phyloP scores from a whole-genome alignment of 257 asterid species.

The Ballota nigra region DNA sequence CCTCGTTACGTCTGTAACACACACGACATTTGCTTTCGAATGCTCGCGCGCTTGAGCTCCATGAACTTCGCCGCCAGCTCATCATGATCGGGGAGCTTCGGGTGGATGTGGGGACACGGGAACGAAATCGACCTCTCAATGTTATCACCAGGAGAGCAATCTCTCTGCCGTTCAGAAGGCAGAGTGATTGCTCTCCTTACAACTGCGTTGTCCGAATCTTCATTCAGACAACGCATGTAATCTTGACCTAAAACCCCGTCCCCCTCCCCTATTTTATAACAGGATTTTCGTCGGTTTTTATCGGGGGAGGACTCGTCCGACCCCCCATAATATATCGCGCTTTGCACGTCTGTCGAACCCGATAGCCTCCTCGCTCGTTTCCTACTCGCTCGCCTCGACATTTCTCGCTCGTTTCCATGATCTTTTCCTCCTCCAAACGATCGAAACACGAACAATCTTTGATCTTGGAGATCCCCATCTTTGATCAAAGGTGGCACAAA shows the following conservation, averaged over 20 bases:
- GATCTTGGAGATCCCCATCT: conserved; percentile 44
- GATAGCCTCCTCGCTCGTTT: conserved; percentile 34
- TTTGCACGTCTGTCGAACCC: conserved; percentile 28
- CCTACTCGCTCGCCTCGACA: conserved; percentile 10
- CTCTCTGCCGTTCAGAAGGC: conserved; percentile 44
- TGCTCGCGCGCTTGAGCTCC: conserved; percentile 57
- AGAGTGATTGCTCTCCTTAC: conserved; percentile 40
- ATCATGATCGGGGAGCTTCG: conserved; percentile 88
- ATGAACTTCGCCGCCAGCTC: conserved; percentile 63
- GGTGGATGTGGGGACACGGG: conserved; percentile 66
- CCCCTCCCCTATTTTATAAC: not conserved
- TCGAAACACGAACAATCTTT: conserved; percentile 65
- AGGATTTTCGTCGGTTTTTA: not conserved
- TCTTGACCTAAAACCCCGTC: not conserved
- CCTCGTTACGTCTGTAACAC: not conserved
- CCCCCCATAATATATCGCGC: conserved; percentile 43
- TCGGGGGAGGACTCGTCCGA: conserved; percentile 19
- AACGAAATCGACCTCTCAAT: conserved; percentile 47
- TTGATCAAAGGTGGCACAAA: conserved; percentile 39
- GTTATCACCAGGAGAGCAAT: conserved; percentile 18
- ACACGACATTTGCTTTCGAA: conserved; percentile 21
- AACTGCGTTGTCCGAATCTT: not conserved
- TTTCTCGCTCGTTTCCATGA: not conserved
- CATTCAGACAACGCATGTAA: not conserved
- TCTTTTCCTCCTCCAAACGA: conserved; percentile 20